Base-by-base conservation (phyloP, 306 rosid species). In the Ochetophila trinervis region DNA sequence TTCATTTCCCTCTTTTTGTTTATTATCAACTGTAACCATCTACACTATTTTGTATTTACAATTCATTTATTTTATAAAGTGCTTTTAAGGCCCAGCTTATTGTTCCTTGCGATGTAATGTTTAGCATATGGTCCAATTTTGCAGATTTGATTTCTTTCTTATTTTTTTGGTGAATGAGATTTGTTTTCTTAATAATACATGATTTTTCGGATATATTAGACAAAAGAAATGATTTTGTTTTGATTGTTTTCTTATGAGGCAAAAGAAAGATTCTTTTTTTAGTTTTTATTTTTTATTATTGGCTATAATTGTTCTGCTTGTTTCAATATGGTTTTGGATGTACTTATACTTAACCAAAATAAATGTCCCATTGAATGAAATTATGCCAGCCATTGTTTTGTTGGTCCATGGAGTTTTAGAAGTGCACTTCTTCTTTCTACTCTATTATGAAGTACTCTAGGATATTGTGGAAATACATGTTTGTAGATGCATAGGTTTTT, bases 191-290 rank as follows among this genome's bases (percentile, higher is more conserved):
- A 27, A 17, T 65, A 6, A 3, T 30, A 42, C 20, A 27, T 73
- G 7, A 57, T 27, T 61, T 62, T 5, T n/a, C 23, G 45, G 45
- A 3, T 35, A 37, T 69, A 22, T 19, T 16, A 42, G 60, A 27
- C 57, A 66, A 66, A 67, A 27, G 61, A 54, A 54, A 53, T 24
- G 63, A n/a, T 53, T 52, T 49, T 20, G 45, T 40, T 34, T 48
- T 53, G 62, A 51, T 53, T 57, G 52, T 20, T 24, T 11, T 74
- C 67, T 68, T 6, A 37, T 23, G 59, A 66, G 71, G 37, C 72
- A 76, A 68, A 51, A 49, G 65, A 57, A 64, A 65, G 59, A 18
- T 73, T 60, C 60, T 47, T 51, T 58, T 20, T 57, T n/a, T n/a
- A n/a, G n/a, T n/a, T n/a, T 27, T 27, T 27, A 16, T 73, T 60